Conservation (phyloP, 2,329 filamentous ascomycete genomes). For the Ophiostoma ulmi region DNA sequence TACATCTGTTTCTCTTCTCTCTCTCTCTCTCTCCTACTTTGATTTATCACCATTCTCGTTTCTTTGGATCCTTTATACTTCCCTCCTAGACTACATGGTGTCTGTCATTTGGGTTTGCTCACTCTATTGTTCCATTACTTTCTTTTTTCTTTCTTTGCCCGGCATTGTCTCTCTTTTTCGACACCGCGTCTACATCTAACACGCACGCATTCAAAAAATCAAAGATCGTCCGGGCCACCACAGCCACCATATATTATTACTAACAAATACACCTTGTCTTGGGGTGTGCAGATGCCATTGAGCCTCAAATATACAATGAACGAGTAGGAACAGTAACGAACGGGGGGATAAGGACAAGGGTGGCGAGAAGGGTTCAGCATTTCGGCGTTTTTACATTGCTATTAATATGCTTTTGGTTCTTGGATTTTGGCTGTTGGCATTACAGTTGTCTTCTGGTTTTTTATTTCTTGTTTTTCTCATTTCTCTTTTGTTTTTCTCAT, state of each 20-base stretch:
- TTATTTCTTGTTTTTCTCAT: background rate
- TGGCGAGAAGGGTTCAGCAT: constrained; percentile 10
- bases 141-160: background rate
- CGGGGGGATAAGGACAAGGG: background rate
- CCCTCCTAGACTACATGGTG: background rate
- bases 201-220: background rate
- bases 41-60: background rate
- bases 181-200: background rate
- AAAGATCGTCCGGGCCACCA: background rate
- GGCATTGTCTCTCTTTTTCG: background rate
- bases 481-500: background rate
- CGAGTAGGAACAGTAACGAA: constrained; percentile 9
- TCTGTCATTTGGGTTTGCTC: background rate
- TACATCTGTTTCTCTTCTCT: background rate
- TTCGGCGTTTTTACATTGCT: constrained; percentile 16
- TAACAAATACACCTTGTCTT: background rate
- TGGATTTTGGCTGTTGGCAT: background rate
- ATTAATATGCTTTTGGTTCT: constrained; percentile 5
- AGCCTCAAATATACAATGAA: constrained; percentile 1
- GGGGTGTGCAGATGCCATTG: background rate
- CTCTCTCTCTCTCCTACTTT: background rate
- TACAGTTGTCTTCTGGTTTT: background rate
- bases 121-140: background rate
- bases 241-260: constrained; percentile 7
- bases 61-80: background rate